phyloP scores from a whole-genome alignment of 495 filamentous ascomycete species.

The Pyronema omphalodes region DNA sequence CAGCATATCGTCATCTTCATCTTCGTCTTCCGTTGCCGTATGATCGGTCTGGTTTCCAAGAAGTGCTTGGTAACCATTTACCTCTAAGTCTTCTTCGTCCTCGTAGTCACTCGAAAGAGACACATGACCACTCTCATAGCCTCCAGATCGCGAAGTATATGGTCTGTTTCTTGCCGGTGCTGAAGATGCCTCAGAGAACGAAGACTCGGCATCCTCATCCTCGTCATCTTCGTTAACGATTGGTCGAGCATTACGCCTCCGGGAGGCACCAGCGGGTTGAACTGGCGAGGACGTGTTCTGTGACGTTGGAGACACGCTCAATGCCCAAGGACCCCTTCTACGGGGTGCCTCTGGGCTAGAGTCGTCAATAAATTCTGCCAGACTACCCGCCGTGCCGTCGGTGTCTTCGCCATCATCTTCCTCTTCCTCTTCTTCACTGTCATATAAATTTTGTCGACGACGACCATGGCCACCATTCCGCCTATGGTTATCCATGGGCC shows the following conservation, averaged over 20 bases:
- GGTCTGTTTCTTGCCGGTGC: not conserved
- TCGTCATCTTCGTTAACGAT: constrained; percentile 17
- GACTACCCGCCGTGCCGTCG: constrained; percentile 19
- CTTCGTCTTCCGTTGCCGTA: constrained; percentile 18
- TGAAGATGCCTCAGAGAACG: constrained; percentile 14
- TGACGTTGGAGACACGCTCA: not conserved
- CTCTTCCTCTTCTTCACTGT: constrained; percentile 17
- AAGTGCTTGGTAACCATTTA: constrained; percentile 3
- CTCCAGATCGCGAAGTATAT: constrained; percentile 1
- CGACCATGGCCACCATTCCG: too few relatives aligned
- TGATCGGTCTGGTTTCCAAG: constrained; percentile 5
- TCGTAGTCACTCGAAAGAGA: constrained; percentile 16
- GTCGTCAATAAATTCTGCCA: constrained; percentile 19
- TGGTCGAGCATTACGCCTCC: constrained; percentile 10
- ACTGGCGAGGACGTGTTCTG: not conserved
- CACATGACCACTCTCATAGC: constrained; percentile 11
- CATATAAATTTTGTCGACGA: not conserved
- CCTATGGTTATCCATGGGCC: not conserved
- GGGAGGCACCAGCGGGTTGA: not conserved
- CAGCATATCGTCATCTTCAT: constrained; percentile 8
- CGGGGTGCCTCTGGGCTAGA: constrained; percentile 13
- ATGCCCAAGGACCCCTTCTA: not conserved
- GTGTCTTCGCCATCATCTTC: constrained; percentile 26
- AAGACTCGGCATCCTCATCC: constrained; percentile 17
- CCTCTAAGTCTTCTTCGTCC: constrained; percentile 12